Conservation (phyloP, 257 asterid species). For the Plantago elongata region DNA sequence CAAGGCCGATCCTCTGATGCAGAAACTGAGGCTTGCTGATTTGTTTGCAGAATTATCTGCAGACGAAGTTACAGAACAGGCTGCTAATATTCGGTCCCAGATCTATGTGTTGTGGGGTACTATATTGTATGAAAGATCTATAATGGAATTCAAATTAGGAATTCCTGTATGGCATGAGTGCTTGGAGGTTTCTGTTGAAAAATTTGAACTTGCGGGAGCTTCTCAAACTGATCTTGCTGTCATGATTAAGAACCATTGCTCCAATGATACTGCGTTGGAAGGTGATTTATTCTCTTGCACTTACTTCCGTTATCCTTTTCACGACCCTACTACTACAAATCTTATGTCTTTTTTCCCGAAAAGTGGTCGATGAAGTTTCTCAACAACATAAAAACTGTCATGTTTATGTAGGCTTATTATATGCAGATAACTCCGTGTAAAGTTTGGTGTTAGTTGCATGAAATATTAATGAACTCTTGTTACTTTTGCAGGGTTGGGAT, state of each 20-base stretch:
- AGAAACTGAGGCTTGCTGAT: constrained; percentile 45
- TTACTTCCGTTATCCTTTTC: background rate
- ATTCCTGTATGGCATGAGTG: constrained; percentile 85
- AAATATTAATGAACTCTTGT: constrained; percentile 21
- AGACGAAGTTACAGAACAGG: constrained; percentile 65
- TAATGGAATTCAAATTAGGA: constrained; percentile 72
- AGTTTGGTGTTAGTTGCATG: constrained; percentile 4
- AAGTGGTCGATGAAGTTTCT: background rate
- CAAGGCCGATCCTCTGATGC: constrained; percentile 30
- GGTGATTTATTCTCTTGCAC: constrained; percentile 34
- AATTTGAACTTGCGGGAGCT: constrained; percentile 86
- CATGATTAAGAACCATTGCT: constrained; percentile 80
- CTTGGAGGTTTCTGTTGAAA: constrained; percentile 72
- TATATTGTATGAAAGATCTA: constrained; percentile 76
- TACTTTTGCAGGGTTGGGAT: constrained; percentile 59
- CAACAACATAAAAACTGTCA: background rate
- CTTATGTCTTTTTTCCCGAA: background rate
- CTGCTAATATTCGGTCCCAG: constrained; percentile 56
- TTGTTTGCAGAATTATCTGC: constrained; percentile 39
- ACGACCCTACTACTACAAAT: background rate
- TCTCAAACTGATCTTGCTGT: constrained; percentile 76
- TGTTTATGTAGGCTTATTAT: background rate
- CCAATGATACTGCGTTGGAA: constrained; percentile 47
- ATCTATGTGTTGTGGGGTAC: constrained; percentile 80
- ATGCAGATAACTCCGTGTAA: background rate